Base-by-base conservation (phyloP, 2,329 filamentous ascomycete genomes). In the Alternaria incomplexa region DNA sequence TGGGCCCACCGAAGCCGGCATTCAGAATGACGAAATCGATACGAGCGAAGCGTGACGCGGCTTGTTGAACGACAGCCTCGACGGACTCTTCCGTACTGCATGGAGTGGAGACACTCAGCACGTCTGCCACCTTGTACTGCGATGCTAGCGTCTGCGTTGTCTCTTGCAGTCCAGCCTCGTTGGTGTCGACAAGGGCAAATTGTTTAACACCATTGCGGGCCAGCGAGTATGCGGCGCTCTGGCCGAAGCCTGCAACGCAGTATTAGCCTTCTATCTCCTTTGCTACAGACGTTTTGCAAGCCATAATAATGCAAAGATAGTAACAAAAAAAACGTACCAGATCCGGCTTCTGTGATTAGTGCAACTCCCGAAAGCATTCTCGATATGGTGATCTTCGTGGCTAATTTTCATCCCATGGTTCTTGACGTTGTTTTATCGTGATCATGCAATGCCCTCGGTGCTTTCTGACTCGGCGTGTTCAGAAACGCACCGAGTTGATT, bases 1-100 rank as follows among this genome's bases (percentile, higher is more conserved):
- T 73, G 1, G 69, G 70, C 1, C 83, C 83, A 11, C 73, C 73
- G 28, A 86, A 80, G 2, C 85, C 85, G 3, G 85, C 85, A 46
- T 84, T 83, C 67, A 87, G 86, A 51, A 87, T 80, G 1, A 83
- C 84, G 22, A 85, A 77, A 62, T 87, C 85, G 44, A 87, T 78
- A 6, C 85, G 77, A 6, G 84, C 83, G 71, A 86, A 87, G 20
- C 59, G 59, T 28, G 51, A 56, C 11, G 45, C 60, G 6, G 52
- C 56, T 45, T 73, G 66, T 9, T 71, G 58, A 0, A 80, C 80
- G 1, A 76, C 75, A 50, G 77, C 68, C 4, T 75, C 72, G 4
- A 87, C 69, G 11, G 77, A 79, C 1, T 70, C 59, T 11, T 80
- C 60, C 26, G 48, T 56, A 23, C 32, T 59, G 7, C 59, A 54